Percentiles rank a stretch among this genome's conserved stretches.
Conservation (phyloP, 306 rosid species). For the Lathyrus aphaca region DNA sequence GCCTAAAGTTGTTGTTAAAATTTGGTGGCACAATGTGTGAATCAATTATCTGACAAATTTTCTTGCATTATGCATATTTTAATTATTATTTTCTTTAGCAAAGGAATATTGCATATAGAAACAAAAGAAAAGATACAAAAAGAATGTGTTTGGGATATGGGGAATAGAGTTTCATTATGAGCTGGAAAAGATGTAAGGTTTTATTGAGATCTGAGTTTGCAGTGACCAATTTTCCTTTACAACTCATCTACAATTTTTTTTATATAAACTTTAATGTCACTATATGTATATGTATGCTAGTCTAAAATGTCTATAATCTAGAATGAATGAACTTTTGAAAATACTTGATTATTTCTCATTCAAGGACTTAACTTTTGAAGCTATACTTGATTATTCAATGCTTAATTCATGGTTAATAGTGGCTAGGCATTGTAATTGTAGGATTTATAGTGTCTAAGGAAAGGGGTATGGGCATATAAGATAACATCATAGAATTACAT, state of each 20-base stretch:
- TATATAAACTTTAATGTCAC: conserved; percentile 20
- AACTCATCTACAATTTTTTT: conserved; percentile 40
- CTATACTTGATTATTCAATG: background rate
- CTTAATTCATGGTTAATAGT: background rate
- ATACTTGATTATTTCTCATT: background rate
- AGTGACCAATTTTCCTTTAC: conserved; percentile 36
- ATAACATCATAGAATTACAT: background rate
- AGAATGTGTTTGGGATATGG: conserved; percentile 38
- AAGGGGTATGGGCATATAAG: background rate
- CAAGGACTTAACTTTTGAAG: background rate
- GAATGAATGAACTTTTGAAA: conserved; percentile 1
- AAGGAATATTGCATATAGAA: conserved; percentile 21
- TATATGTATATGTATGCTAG: conserved; percentile 12
- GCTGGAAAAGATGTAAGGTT: conserved; percentile 8
- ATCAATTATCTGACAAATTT: conserved; percentile 47
- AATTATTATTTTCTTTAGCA: conserved; percentile 30
- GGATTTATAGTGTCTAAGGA: background rate
- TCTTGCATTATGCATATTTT: conserved; percentile 44
- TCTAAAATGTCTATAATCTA: conserved; percentile 8
- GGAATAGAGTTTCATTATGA: conserved; percentile 34
- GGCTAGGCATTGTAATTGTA: background rate
- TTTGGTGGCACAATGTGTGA: conserved; percentile 38
- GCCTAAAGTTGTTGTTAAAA: conserved; percentile 34
- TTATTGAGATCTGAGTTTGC: conserved; percentile 43
- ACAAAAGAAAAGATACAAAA: conserved; percentile 44